Evolutionary conservation across 352 stramenopile genomes (phyloP), one percentile per base, ranked within the genome.

Genomic region (Phytophthora sansomeana): DNA sequence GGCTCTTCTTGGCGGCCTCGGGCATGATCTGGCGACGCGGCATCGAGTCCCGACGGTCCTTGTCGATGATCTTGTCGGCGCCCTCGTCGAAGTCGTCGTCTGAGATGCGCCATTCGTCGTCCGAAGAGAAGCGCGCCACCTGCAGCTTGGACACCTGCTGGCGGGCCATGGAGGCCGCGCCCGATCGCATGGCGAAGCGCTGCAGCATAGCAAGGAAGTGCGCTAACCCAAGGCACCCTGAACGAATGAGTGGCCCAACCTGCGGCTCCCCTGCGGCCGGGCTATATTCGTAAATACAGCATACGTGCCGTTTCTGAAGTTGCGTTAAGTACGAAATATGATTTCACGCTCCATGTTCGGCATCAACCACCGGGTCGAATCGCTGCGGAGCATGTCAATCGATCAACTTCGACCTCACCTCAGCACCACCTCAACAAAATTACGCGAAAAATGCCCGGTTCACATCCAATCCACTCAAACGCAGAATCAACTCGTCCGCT

Each of bases 21-120:
- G 85, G 86, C 77, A 92, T 92, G 35, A 61, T 81, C 75, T 92
- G 83, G 60, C 86, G 86, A 21, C 81, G 83, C 53, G 81, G 80
- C 68, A 81, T 70, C 14, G 63, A 58, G 72, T 90, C 78, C 30
- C 74, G 77, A 10, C 79, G 77, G 47, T 85, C 72, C 68, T 93
- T 93, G 56, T 79, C 78, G 53, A 90, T 87, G 66, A 91, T 83
- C 66, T 83, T 85, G 53, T 91, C 85, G 16, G 79, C 46, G 21
- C 79, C 80, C 41, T 93, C 85, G 44, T 93, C 85, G 48, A 91
- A 83, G 43, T 89, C 83, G 28, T 87, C 80, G 38, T 79, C 65
- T 28, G 63, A 61, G 39, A 78, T 47, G 38, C 70, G 70, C 66
- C 66, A 81, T 57, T 90, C 85, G 43, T 84, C 72, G 42, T 90